Evolutionary conservation across 202 grass and related monocot genomes (phyloP).

Genomic region (Thinopyrum obtusiflorum): DNA sequence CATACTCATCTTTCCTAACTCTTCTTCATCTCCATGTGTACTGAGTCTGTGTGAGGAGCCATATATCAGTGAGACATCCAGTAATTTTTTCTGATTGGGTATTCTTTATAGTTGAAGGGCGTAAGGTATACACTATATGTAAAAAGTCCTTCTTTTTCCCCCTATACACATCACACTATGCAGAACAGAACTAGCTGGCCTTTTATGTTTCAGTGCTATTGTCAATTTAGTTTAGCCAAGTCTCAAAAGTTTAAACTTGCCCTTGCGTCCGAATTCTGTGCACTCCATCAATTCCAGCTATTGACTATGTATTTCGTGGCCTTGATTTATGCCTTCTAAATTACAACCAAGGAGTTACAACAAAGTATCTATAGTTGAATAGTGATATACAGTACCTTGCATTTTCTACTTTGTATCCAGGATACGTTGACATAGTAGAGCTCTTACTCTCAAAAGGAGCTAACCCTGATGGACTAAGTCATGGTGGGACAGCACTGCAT

Average conservation of each 20-base stretch:
- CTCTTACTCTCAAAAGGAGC: conserved; percentile 31
- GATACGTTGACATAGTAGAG: conserved; percentile 20
- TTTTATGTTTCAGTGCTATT: not conserved
- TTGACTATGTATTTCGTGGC: not conserved
- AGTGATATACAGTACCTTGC: not conserved
- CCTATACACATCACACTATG: not conserved
- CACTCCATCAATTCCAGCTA: not conserved
- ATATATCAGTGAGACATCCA: not conserved
- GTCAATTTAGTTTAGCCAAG: not conserved
- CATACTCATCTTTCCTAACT: not conserved
- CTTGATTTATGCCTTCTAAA: not conserved
- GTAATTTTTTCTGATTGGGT: not conserved
- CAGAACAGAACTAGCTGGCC: not conserved
- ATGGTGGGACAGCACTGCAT: conserved; percentile 29
- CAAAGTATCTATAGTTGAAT: not conserved
- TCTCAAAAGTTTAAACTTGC: not conserved
- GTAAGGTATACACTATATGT: conserved; percentile 16
- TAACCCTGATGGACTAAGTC: not conserved
- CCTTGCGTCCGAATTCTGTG: not conserved
- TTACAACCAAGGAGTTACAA: not conserved
- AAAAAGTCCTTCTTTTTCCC: not conserved
- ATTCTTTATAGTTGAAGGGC: not conserved
- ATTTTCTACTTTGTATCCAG: conserved; percentile 12
- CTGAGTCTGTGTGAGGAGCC: not conserved
- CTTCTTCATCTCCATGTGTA: not conserved